These are phyloP conservation scores for Morella rubra DNA, from an alignment of 306 rosid genomes.

Conservation along the genomic window DNA sequence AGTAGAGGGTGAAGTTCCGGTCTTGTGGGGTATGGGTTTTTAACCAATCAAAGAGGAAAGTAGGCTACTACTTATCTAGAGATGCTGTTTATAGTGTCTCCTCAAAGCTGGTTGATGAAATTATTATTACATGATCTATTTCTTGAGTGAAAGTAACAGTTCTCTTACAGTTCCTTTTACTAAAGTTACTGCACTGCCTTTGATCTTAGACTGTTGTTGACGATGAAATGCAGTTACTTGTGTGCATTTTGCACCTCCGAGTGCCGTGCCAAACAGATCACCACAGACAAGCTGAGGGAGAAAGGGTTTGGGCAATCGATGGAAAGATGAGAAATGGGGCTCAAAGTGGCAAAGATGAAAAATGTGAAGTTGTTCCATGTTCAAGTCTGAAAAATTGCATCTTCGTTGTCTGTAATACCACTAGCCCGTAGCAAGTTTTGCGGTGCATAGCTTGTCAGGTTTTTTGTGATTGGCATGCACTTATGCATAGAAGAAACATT, in stretches of 20 bases:
- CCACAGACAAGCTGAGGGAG: constrained; percentile 3
- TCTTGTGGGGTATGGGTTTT: not conserved
- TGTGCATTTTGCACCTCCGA: constrained; percentile 25
- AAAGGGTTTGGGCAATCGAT: not conserved
- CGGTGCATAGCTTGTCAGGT: constrained; percentile 16
- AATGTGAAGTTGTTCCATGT: constrained; percentile 1
- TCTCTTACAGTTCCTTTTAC: not conserved
- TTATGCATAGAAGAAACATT: not conserved
- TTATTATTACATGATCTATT: not conserved
- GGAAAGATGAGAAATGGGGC: not conserved
- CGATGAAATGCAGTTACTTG: constrained; percentile 27
- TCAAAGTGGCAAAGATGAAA: not conserved
- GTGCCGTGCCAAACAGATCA: constrained; percentile 27
- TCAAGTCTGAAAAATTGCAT: not conserved
- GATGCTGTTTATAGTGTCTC: not conserved
- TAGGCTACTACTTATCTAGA: not conserved
- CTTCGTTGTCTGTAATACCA: not conserved
- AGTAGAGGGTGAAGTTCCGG: too few relatives aligned
- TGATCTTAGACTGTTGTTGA: not conserved
- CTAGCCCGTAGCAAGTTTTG: not conserved
- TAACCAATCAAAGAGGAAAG: not conserved
- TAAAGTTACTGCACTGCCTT: not conserved
- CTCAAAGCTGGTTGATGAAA: not conserved
- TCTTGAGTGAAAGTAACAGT: not conserved
- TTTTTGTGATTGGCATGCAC: constrained; percentile 27